Base-by-base conservation (phyloP, 768 basidiomycete species). In the Lentinula lateritia region DNA sequence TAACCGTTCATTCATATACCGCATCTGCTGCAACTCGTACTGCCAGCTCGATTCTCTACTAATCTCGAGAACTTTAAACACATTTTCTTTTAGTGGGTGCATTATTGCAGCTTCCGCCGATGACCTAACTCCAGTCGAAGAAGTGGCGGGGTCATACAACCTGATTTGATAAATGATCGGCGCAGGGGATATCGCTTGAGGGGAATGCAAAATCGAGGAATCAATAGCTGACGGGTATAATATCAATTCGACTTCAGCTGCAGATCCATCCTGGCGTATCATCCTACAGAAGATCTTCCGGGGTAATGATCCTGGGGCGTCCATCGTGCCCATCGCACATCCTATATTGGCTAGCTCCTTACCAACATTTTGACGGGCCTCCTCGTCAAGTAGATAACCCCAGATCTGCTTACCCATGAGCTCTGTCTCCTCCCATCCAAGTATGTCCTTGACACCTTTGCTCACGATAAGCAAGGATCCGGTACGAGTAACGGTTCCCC, bases 1-100 rank as follows among this genome's bases (percentile, higher is more conserved):
- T 60, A 93, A 64, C 63, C 85, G 73, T 72, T 84, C 78, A 68
- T 93, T 93, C 57, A 81, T 78, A 67, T 87, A 86, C 68, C 86
- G 81, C 65, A 95, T 78, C 72, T 94, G 91, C 74, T 93, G 89
- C 52, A 95, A 78, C 75, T 94, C 92, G 66, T 93, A 96, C 75
- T 96, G 94, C 94, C 95, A 97, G 65, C 91, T 93, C 36, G 88
- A 88, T 10, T 83, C 87, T 5, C 88, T 76, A 13, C 74, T 72
- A 0, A 82, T 80, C 46, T 89, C 85, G 13, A 95, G 79, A 70
- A 92, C 90, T 43, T 84, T 85, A 63, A 93, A 93, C 16, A 93
- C 71, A 64, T 91, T 60, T 38, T 65, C 65, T 34, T 23, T 46
- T 20, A 66, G 61, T 18, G 46, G 43, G 56, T 66, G 66, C 63